Conservation (phyloP, 176 grass and related monocot species). For the Metroxylon sagu region DNA sequence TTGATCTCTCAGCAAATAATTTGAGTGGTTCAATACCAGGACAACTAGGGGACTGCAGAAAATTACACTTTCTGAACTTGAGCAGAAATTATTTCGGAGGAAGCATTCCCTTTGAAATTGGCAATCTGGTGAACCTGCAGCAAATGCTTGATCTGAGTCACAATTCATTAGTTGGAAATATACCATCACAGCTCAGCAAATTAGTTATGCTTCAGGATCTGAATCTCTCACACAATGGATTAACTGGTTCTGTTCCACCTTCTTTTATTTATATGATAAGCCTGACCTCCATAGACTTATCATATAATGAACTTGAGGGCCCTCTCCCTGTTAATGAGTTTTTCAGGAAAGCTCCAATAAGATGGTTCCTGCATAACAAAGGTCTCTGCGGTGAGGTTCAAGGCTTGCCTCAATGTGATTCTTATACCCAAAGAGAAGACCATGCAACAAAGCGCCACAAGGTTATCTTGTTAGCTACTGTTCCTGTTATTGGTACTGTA, state of each 20-base stretch:
- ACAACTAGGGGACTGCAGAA: slow-evolving; percentile 5
- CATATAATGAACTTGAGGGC: slow-evolving; percentile 34
- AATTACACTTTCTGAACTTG: slow-evolving; percentile 18
- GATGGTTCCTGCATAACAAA: slow-evolving; percentile 18
- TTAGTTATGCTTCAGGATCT: slow-evolving; percentile 20
- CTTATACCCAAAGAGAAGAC: no score
- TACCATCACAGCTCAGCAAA: slow-evolving; percentile 18
- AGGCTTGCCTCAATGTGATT: slow-evolving; percentile 10
- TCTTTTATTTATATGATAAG: slow-evolving; percentile 21
- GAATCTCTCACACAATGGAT: slow-evolving; percentile 34
- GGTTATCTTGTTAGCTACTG: no score
- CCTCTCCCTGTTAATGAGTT: background rate
- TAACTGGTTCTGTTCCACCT: slow-evolving; percentile 23
- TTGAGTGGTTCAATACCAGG: background rate
- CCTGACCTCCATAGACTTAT: slow-evolving; percentile 23
- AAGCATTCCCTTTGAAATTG: slow-evolving; percentile 26
- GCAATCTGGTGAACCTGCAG: slow-evolving; percentile 16
- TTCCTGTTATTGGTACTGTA: no score
- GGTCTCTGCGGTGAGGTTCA: slow-evolving; percentile 6
- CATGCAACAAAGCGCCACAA: no score
- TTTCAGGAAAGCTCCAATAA: background rate
- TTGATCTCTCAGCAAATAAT: slow-evolving; percentile 14
- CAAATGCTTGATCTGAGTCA: slow-evolving; percentile 19
- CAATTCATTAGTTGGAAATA: slow-evolving; percentile 16
- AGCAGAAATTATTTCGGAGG: slow-evolving; percentile 20